Evolutionary conservation across 108 stramenopile genomes (phyloP).

Genomic region (Craspedostauros australis): DNA sequence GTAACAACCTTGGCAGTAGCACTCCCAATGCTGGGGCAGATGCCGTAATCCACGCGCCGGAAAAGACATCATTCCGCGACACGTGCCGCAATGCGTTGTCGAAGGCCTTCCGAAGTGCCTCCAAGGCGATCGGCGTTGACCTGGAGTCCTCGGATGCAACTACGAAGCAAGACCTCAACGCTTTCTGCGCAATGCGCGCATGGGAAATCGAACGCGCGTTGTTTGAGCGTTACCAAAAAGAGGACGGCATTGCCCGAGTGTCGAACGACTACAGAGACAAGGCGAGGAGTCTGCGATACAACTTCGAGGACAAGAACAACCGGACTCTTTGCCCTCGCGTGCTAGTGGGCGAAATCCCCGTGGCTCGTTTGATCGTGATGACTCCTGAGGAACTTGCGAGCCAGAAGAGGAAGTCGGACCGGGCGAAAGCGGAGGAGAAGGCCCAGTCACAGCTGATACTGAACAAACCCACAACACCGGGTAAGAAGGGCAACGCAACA

Average conservation of each 20-base stretch:
- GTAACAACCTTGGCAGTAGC: too few species aligned
- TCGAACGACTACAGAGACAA: slow-evolving; percentile 47
- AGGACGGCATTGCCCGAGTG: slow-evolving; percentile 6
- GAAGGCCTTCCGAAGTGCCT: slow-evolving; percentile 36
- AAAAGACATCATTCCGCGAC: slow-evolving; percentile 26
- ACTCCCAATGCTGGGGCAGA: too few species aligned
- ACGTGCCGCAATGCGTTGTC: slow-evolving; percentile 34
- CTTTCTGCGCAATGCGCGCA: slow-evolving; percentile 44
- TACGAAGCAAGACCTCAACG: slow-evolving; percentile 5
- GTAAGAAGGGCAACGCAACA: too few species aligned
- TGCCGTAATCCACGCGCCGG: neutral
- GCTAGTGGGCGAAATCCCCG: slow-evolving; percentile 36
- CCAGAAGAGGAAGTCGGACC: slow-evolving; percentile 33
- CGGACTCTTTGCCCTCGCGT: slow-evolving; percentile 52
- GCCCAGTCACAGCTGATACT: too few species aligned
- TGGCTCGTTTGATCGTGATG: slow-evolving; percentile 47
- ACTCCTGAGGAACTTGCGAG: slow-evolving; percentile 54
- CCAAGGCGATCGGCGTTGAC: slow-evolving; percentile 35
- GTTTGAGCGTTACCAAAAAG: slow-evolving; percentile 26
- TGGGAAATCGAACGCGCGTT: slow-evolving; percentile 62
- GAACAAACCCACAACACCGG: too few species aligned
- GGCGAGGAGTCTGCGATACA: slow-evolving; percentile 39
- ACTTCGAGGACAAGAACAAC: slow-evolving; percentile 51
- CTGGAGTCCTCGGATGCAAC: too few species aligned
- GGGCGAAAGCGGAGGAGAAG: slow-evolving; percentile 38